Evolutionary conservation across 768 basidiomycete genomes (phyloP), one percentile per base, ranked within the genome.

Genomic region (Dioszegia aurantiaca): DNA sequence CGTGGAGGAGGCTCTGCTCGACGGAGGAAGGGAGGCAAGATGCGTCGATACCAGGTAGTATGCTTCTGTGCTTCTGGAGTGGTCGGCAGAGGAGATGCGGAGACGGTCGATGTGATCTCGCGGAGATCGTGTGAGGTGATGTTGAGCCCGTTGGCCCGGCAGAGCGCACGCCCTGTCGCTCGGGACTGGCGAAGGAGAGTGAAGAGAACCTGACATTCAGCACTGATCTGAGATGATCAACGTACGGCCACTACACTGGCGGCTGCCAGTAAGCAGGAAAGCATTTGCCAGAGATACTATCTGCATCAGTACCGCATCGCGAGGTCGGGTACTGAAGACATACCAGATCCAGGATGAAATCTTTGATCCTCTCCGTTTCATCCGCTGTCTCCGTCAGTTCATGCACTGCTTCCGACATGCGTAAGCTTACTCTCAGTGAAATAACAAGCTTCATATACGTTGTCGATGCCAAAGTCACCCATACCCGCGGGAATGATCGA

Each of bases 271-370:
- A 63, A 24, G 30, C 65, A 61, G n/a, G 62, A 56, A 3, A 63
- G 37, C 27, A 67, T 53, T 11, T 63, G 62, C 54, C 56, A 58
- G 1, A 63, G 30, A 41, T 67, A 63, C 64, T 65, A 31, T 3
- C n/a, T 9, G 27, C n/a, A 47, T 59, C 48, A 62, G 60, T 46
- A 55, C 2, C 2, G 19, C 8, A 4, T 14, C 4, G 8, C 16
- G 4, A 23, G 26, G 10, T 11, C 33, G 33, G 3, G 17, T 24
- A 24, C 37, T 39, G 24, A 27, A 23, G 57, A 16, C 45, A 30
- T 5, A 66, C 28, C 11, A 66, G 21, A 31, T 60, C 44, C 24
- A 46, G n/a, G 4, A 64, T 27, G 33, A 45, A 46, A 23, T 56
- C 26, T 28, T 28, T 16, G 8, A 56, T 33, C 27, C 55, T 24